A percentile compares a stretch with the other conserved stretches of the same genome.
phyloP scores from a whole-genome alignment of 768 basidiomycete genomes.

The Dioszegia crocea region DNA sequence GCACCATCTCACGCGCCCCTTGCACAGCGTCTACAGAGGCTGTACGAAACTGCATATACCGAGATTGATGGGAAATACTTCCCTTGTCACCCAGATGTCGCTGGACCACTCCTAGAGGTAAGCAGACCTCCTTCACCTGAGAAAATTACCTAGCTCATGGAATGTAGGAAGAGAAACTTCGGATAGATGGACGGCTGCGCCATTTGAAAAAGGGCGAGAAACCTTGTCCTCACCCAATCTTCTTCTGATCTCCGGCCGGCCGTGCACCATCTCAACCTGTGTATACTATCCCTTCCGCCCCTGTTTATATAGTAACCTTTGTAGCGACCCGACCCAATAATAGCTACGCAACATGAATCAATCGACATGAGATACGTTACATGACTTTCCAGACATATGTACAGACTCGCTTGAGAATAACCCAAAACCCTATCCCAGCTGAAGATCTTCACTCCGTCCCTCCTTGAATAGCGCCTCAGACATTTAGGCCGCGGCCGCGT shows the following conservation, averaged over 20 bases:
- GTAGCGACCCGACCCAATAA: background rate
- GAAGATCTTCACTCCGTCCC: no score
- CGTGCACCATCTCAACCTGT: background rate
- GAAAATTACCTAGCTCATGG: background rate
- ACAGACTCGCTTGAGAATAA: no score
- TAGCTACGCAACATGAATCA: no score
- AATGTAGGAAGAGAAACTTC: constrained; percentile 27
- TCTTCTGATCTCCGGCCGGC: constrained; percentile 20
- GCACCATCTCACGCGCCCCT: constrained; percentile 34
- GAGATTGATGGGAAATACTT: constrained; percentile 33
- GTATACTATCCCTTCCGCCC: background rate
- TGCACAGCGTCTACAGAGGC: constrained; percentile 21
- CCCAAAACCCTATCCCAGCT: no score
- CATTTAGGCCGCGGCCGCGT: background rate
- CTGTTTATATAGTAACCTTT: background rate
- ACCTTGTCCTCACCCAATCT: constrained; percentile 29
- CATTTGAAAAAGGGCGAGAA: constrained; percentile 30
- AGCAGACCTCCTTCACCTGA: background rate
- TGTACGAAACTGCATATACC: constrained; percentile 44
- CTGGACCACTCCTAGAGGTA: constrained; percentile 39
- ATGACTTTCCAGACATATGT: no score
- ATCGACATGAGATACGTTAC: no score
- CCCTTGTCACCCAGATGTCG: constrained; percentile 42
- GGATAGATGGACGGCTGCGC: constrained; percentile 30
- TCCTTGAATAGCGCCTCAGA: background rate